phyloP scores from a whole-genome alignment of 176 grass and related monocot genomes.

The Sorghum bicolor region Sorghum_bicolor_NCBIv3 NC_012877.2:1339001-1339500 shows the following conservation, averaged over 20 bases:
- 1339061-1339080: constrained; percentile 96
- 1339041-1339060: constrained; percentile 64
- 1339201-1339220: background rate
- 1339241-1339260: background rate
- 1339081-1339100: constrained; percentile 81
- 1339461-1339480: constrained; percentile 6
- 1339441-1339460: background rate
- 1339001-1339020: background rate
- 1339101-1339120: constrained; percentile 94
- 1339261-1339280: background rate
- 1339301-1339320: constrained; percentile 89
- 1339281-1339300: background rate
- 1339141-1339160: background rate
- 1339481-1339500: constrained; percentile 21
- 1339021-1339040: background rate
- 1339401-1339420: background rate
- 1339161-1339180: background rate
- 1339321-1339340: constrained; percentile 98
- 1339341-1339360: constrained; percentile 94
- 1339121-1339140: constrained; percentile 81
- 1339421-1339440: constrained; percentile 1
- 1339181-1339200: background rate
- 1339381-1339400: constrained; percentile 11
- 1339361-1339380: constrained; percentile 65
- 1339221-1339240: background rate